phyloP scores from a whole-genome alignment of 2,329 filamentous ascomycete genomes.

The Allantophomopsis cytisporea region DNA sequence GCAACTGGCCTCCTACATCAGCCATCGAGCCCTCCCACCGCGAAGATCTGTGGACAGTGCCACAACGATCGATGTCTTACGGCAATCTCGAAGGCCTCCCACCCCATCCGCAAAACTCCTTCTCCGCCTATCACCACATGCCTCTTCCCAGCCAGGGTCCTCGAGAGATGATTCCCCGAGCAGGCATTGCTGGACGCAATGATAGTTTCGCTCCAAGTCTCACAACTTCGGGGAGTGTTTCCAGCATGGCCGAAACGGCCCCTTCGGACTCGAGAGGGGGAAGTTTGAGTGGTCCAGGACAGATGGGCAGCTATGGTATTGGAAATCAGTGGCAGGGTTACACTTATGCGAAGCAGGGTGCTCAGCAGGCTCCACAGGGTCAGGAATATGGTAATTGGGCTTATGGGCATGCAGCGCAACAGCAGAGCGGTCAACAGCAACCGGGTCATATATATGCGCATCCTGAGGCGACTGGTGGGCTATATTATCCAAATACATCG shows the following conservation, averaged over 20 bases:
- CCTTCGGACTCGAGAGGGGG: background rate
- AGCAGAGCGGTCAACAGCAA: no score
- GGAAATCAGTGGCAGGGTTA: background rate
- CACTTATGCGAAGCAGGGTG: background rate
- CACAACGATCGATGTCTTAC: constrained; percentile 19
- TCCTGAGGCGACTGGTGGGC: no score
- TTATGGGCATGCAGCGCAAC: no score
- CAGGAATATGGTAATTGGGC: no score
- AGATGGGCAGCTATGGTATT: background rate
- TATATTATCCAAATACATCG: no score
- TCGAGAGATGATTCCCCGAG: background rate
- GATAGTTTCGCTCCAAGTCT: background rate
- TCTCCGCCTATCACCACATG: constrained; percentile 2
- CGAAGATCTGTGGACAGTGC: constrained; percentile 15
- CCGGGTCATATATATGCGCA: no score
- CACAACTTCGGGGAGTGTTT: background rate
- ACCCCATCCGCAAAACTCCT: constrained; percentile 8
- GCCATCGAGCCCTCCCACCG: constrained; percentile 14
- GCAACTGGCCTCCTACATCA: constrained; percentile 14
- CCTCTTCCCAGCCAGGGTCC: background rate
- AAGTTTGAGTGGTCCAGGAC: background rate
- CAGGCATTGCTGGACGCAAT: background rate
- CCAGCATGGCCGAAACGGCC: background rate
- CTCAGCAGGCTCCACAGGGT: no score
- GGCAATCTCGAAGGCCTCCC: constrained; percentile 17